Base-by-base conservation (phyloP, 2,329 filamentous ascomycete species). In the Pseudopithomyces maydicus region DNA sequence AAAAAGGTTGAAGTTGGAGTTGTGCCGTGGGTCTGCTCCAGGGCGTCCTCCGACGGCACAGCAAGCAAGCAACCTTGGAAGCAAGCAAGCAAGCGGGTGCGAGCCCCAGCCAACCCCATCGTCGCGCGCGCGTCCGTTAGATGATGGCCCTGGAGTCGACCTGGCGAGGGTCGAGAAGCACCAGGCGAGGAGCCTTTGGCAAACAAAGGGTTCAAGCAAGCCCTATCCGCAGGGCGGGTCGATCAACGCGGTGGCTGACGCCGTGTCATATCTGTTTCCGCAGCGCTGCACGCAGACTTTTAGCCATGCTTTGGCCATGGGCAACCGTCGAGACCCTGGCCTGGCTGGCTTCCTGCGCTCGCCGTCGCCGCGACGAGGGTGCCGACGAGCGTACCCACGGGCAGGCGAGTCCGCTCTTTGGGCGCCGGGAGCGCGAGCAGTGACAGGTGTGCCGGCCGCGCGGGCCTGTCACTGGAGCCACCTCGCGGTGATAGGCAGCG, bases 391-490 rank as follows among this genome's bases (percentile, higher is more conserved):
- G 55, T 17, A 29, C 44, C 55, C 36, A 50, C 38, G 50, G 38
- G 36, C 47, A 26, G 39, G 20, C 46, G 33, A 41, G 36, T 39
- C 47, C n/a, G 23, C 36, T 50, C 35, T 32, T 32, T 41, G 47
- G 54, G 41, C 47, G 19, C 62, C 68, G 65, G 64, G 64, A 61
- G 63, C 62, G 58, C 65, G 58, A 73, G 12, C 12, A 15, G 62
- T 74, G 68, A 69, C 71, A 69, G 63, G 69, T 64, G 67, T 70
- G 50, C 71, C 68, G 64, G 50, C 57, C 46, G 56, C 54, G 65
- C 61, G 68, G 71, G 69, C 65, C 67, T 72, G 69, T 68, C 69
- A 69, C 58, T 57, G 55, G 61, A 70, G 69, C 70, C 71, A 74
- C 66, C 67, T 41, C 52, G 65, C 17, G 32, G n/a, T 23, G 41